phyloP scores from a whole-genome alignment of 2,329 filamentous ascomycete genomes.

The Orbilia oligospora region DNA sequence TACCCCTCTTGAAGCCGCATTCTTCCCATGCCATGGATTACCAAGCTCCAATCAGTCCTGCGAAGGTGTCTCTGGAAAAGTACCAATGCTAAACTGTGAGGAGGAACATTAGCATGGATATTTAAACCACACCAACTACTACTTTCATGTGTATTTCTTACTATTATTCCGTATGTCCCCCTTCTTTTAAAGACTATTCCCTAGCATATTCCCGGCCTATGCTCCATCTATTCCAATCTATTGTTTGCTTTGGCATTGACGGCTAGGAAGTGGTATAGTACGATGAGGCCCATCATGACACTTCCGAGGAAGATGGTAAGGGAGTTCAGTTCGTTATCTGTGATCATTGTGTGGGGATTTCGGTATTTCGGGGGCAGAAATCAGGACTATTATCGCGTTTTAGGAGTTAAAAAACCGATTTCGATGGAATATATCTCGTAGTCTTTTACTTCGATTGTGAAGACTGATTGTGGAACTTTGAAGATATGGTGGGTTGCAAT shows the following conservation, averaged over 20 bases:
- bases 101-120: neutral
- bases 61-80: neutral
- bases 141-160: neutral
- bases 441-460: neutral
- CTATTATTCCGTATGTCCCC: neutral
- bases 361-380: neutral
- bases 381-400: neutral
- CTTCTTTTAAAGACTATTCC: neutral
- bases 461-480: neutral
- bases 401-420: neutral
- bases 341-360: conserved; percentile 80
- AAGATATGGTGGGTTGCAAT: neutral
- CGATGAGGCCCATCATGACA: conserved; percentile 89
- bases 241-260: conserved; percentile 80
- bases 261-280: conserved; percentile 96
- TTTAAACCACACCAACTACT: neutral
- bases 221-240: conserved; percentile 58
- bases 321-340: conserved; percentile 89
- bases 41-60: neutral
- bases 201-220: neutral
- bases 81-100: neutral
- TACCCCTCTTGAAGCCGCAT: neutral
- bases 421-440: neutral
- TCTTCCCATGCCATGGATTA: neutral
- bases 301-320: conserved; percentile 94